phyloP scores from a whole-genome alignment of 768 basidiomycete genomes.

The Leucosporidium scottii region DNA sequence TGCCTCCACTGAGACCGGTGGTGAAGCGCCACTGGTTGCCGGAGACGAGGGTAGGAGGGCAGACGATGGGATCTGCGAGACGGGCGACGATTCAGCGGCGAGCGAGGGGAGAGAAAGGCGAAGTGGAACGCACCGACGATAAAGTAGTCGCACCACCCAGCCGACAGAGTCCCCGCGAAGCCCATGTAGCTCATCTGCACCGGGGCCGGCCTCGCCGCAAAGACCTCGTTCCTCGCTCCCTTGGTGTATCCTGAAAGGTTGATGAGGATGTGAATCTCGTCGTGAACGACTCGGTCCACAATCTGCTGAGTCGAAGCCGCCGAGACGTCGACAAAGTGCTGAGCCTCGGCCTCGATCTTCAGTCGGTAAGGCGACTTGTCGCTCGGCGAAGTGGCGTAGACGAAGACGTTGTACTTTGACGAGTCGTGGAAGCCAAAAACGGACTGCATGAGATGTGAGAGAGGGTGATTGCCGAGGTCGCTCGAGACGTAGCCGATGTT shows the following conservation, averaged over 20 bases:
- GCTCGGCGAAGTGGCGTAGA: conserved; percentile 51
- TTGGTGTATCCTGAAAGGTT: conserved; percentile 50
- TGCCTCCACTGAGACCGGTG: neutral
- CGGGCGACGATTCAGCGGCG: too few relatives aligned
- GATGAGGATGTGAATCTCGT: conserved; percentile 50
- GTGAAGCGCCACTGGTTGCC: conserved; percentile 31
- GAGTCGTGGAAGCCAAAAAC: conserved; percentile 46
- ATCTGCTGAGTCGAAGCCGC: conserved; percentile 43
- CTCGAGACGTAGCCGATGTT: conserved; percentile 51
- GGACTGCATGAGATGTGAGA: conserved; percentile 53
- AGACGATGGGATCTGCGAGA: conserved; percentile 46
- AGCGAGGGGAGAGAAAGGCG: neutral
- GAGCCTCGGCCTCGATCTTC: conserved; percentile 46
- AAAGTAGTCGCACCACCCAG: conserved; percentile 40
- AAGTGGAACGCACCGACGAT: conserved; percentile 14
- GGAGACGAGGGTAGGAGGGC: conserved; percentile 40
- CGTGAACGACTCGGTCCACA: conserved; percentile 44
- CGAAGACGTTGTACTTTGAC: conserved; percentile 45
- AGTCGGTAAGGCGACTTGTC: conserved; percentile 48
- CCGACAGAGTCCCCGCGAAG: conserved; percentile 50
- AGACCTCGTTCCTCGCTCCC: conserved; percentile 52
- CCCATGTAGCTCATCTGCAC: conserved; percentile 51
- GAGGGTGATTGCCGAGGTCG: conserved; percentile 49
- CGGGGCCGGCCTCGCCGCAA: conserved; percentile 50
- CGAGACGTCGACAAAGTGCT: conserved; percentile 48